These are phyloP conservation scores for Parathielavia hyrcaniae DNA, from an alignment of 495 filamentous ascomycete genomes.

Conservation along the genomic window DNA sequence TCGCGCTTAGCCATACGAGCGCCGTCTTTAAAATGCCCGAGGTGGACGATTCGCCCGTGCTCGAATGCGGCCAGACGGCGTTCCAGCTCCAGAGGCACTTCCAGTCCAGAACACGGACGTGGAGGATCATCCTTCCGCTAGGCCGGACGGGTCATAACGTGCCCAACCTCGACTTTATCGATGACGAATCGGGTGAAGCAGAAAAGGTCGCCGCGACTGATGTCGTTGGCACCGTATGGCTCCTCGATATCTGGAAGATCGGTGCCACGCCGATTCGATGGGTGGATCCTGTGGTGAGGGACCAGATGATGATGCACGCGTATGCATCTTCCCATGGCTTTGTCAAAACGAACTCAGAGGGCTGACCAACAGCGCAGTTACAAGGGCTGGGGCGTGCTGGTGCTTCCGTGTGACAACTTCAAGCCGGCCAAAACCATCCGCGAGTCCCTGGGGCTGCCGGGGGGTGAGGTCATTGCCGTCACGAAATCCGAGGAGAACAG, in stretches of 20 bases:
- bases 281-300: neutral
- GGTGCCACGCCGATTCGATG: constrained; percentile 17
- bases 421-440: constrained; percentile 27
- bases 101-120: constrained; percentile 34
- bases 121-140: constrained; percentile 38
- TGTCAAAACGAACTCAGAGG: neutral
- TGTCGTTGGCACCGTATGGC: constrained; percentile 57
- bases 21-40: neutral
- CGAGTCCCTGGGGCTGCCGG: constrained; percentile 34
- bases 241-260: constrained; percentile 61
- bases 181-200: constrained; percentile 55
- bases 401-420: constrained; percentile 41
- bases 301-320: neutral
- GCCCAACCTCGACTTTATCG: constrained; percentile 68
- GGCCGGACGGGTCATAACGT: constrained; percentile 53
- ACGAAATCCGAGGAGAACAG: neutral
- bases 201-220: constrained; percentile 67
- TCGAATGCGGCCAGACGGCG: constrained; percentile 17
- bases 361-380: constrained; percentile 16
- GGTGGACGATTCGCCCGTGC: constrained; percentile 15
- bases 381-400: constrained; percentile 45
- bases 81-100: constrained; percentile 29
- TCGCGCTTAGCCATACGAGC: constrained; percentile 51
- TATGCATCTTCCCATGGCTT: neutral
- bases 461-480: constrained; percentile 17